Evolutionary conservation across 371 early-diverging fungal genomes (phyloP), one percentile per base, ranked within the genome.

Genomic region (Mucor sp.): DNA sequence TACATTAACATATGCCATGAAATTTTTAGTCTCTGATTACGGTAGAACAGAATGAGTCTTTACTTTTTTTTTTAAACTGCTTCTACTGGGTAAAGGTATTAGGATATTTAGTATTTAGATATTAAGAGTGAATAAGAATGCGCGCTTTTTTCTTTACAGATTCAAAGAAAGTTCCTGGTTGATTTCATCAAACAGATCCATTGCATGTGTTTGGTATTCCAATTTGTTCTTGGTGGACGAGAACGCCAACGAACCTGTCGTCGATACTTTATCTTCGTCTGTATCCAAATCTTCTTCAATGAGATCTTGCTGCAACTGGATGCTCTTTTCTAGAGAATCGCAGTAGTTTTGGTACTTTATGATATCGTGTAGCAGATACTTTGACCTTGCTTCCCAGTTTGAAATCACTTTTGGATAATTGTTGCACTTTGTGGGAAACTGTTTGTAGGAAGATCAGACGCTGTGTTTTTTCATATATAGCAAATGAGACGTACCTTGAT

Each of bases 291-390:
- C 56, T 15, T 56, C 56, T 56, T 30, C 32, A 3, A 30, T 17
- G 6, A 56, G n/a, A 27, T 27, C 56, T 5, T 30, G 56, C n/a
- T 32, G 56, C 27, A 68, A 63, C 30, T 73, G 69, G 1, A 77
- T 59, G 14, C 74, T 78, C 47, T 86, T 86, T 63, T 92, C 87
- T 66, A 93, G 71, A 9, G 82, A 82, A 61, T 93, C 91, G 33
- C 89, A 87, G 65, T 95, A 95, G 60, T 91, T 90, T 73, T 91
- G 87, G 68, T 94, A 95, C 68, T 94, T 93, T 71, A 94, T 90
- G 62, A 92, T 88, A 75, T 95, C 95, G 67, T 90, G 86, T 63
- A 93, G 77, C 39, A 95, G 73, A 69, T 91, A 92, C 68, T 91
- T 87, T 19, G 92, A 87, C 71, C 90, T 92, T 37, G 88, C 82